These are phyloP conservation scores for Kodamaea sp. DNA, from an alignment of 1,139 yeast genomes.

Conservation along the genomic window DNA sequence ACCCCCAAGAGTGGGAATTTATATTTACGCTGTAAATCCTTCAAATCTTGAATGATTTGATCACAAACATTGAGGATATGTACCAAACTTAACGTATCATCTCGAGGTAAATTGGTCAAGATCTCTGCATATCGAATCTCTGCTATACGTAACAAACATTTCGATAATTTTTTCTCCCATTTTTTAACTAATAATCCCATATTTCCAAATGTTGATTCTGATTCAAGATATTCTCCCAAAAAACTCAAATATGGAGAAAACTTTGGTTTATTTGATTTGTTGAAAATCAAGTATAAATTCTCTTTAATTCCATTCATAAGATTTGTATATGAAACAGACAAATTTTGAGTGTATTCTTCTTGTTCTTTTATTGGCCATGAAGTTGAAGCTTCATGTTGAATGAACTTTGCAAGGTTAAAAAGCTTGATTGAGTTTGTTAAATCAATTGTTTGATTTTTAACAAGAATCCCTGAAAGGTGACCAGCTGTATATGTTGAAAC, in stretches of 20 bases:
- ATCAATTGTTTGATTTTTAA: constrained; percentile 26
- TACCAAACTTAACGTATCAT: constrained; percentile 50
- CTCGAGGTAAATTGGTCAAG: constrained; percentile 61
- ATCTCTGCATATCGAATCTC: constrained; percentile 59
- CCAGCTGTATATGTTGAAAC: constrained; percentile 53
- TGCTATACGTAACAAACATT: constrained; percentile 48
- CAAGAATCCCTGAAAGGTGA: constrained; percentile 39
- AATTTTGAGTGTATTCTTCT: constrained; percentile 48
- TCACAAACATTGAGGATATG: constrained; percentile 64
- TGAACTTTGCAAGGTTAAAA: constrained; percentile 26
- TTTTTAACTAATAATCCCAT: constrained; percentile 41
- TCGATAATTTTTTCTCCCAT: constrained; percentile 52
- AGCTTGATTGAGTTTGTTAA: constrained; percentile 25
- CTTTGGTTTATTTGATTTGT: constrained; percentile 51
- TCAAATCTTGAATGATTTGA: constrained; percentile 48
- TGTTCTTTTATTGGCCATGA: constrained; percentile 51
- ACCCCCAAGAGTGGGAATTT: constrained; percentile 59
- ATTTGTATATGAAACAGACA: constrained; percentile 47
- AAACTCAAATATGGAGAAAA: constrained; percentile 54
- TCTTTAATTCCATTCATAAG: constrained; percentile 47
- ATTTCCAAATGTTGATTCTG: constrained; percentile 42
- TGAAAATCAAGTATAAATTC: constrained; percentile 45
- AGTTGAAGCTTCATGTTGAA: constrained; percentile 32
- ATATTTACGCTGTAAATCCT: constrained; percentile 56
- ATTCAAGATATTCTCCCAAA: constrained; percentile 49